These are phyloP conservation scores for Eudorina sp. DNA, from an alignment of 139 green algal genomes.

Conservation along the genomic window DNA sequence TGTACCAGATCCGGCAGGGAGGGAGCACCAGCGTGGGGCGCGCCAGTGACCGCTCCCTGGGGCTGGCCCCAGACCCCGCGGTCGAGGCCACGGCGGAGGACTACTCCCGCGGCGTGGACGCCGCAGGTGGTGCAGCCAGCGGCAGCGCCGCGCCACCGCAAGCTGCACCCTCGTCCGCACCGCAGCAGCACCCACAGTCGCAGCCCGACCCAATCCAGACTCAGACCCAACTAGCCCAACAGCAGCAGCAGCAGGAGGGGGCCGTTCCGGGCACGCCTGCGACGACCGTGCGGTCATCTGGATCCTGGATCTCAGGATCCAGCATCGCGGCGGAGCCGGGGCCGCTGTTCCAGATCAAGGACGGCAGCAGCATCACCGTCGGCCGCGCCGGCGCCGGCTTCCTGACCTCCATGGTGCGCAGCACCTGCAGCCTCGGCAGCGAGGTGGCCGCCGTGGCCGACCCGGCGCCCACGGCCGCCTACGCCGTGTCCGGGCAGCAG, in stretches of 20 bases:
- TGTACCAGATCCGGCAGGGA: constrained; percentile 18
- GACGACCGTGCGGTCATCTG: no score
- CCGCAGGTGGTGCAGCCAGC: constrained; percentile 4
- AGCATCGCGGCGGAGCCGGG: background rate
- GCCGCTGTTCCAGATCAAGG: background rate
- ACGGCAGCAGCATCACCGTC: background rate
- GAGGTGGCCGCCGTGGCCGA: no score
- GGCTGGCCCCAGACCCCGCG: background rate
- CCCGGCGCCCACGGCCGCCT: no score
- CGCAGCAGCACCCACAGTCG: background rate
- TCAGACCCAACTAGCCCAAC: background rate
- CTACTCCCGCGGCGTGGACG: background rate
- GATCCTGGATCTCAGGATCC: background rate
- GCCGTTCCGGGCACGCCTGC: no score
- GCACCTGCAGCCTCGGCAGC: background rate
- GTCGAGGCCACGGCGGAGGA: no score
- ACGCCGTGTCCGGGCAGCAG: no score
- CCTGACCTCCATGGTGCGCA: background rate
- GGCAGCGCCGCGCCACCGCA: background rate
- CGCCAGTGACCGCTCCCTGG: background rate
- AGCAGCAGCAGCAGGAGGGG: constrained; percentile 9
- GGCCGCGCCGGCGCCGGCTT: background rate
- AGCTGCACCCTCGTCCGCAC: background rate
- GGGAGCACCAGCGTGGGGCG: constrained; percentile 7
- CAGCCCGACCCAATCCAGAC: no score